Percentiles rank a stretch among this genome's conserved stretches.
phyloP scores from a whole-genome alignment of 75 land plant genomes.

The Cunninghamia lanceolata region DNA sequence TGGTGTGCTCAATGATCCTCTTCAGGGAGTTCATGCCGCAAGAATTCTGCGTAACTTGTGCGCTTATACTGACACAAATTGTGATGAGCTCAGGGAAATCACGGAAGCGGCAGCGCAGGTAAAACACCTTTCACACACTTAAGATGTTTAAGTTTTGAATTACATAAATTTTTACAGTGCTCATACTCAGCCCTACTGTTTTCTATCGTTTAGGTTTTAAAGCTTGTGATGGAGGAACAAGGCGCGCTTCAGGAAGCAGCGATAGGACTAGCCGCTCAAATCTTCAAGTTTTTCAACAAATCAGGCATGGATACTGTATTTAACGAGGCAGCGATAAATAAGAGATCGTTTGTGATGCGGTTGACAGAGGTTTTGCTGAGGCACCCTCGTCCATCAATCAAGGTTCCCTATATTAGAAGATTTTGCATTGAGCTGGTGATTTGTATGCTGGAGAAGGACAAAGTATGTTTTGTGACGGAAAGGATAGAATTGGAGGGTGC shows the following conservation, averaged over 20 bases:
- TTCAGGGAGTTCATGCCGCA: slow-evolving; percentile 38
- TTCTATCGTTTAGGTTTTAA: slow-evolving; percentile 28
- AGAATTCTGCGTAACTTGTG: slow-evolving; percentile 63
- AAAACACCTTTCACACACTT: neutral
- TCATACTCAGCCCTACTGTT: neutral
- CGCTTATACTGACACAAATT: slow-evolving; percentile 29
- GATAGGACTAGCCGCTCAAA: slow-evolving; percentile 47
- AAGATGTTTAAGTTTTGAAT: too few relatives aligned
- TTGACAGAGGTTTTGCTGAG: neutral
- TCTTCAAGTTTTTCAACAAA: slow-evolving; percentile 32
- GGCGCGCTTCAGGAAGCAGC: slow-evolving; percentile 46
- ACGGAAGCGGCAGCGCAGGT: slow-evolving; percentile 24
- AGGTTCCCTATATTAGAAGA: neutral
- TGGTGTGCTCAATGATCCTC: slow-evolving; percentile 23
- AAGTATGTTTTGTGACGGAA: neutral
- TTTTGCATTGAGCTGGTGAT: neutral
- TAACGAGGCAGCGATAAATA: slow-evolving; percentile 17
- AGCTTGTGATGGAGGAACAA: slow-evolving; percentile 33
- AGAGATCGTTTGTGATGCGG: slow-evolving; percentile 23
- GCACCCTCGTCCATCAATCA: neutral
- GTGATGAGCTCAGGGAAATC: slow-evolving; percentile 27
- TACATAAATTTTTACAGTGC: too few relatives aligned
- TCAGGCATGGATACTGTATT: slow-evolving; percentile 23
- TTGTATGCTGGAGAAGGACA: neutral
- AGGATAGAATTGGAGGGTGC: neutral